Evolutionary conservation across 208 protist genomes (phyloP).

Genomic region (Crithidia expoeki): DNA sequence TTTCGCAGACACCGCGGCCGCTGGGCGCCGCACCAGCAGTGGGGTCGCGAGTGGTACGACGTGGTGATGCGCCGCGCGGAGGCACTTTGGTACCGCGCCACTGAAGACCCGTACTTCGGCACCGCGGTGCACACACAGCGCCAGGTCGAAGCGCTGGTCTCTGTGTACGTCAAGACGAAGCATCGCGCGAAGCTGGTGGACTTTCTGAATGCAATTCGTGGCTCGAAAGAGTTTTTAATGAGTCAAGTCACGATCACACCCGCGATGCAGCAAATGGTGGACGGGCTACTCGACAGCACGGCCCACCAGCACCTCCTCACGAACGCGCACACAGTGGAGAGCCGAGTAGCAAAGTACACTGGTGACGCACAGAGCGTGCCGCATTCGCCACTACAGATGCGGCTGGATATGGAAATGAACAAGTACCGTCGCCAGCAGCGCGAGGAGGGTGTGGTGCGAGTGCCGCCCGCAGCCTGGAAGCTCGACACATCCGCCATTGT

Average conservation of each 20-base stretch:
- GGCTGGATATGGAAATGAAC: conserved; percentile 84
- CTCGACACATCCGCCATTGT: conserved; percentile 77
- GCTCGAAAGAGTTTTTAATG: conserved; percentile 77
- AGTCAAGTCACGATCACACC: conserved; percentile 62
- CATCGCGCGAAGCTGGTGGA: conserved; percentile 84
- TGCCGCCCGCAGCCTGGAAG: conserved; percentile 80
- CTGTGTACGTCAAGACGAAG: conserved; percentile 78
- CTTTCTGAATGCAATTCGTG: conserved; percentile 76
- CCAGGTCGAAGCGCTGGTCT: conserved; percentile 77
- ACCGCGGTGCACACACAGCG: conserved; percentile 77
- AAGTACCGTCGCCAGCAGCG: conserved; percentile 80
- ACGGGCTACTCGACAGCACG: conserved; percentile 80
- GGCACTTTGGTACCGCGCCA: conserved; percentile 87
- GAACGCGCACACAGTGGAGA: conserved; percentile 71
- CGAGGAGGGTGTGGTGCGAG: conserved; percentile 88
- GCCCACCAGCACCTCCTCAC: conserved; percentile 86
- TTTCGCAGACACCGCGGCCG: conserved; percentile 85
- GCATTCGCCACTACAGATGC: conserved; percentile 84
- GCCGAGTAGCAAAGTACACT: conserved; percentile 62
- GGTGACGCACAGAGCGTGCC: conserved; percentile 71
- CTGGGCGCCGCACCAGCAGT: conserved; percentile 86
- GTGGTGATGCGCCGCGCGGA: conserved; percentile 89
- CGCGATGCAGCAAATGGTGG: conserved; percentile 59
- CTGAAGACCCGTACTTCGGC: conserved; percentile 89
- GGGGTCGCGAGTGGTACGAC: conserved; percentile 86